phyloP scores from a whole-genome alignment of 1,139 yeast genomes.

The Diutina pseudorugosa region DNA sequence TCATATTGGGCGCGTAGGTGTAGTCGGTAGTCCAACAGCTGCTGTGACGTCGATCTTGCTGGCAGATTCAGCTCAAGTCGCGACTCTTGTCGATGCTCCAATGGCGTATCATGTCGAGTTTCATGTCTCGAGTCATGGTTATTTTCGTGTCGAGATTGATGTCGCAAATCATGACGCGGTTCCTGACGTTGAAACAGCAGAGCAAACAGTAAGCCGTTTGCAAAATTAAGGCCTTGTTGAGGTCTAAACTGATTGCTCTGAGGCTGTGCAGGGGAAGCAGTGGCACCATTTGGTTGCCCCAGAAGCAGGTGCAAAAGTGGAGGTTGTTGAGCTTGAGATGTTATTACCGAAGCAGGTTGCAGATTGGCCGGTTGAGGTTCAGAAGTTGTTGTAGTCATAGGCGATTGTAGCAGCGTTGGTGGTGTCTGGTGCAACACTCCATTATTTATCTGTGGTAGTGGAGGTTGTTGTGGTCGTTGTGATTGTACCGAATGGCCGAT shows the following conservation, averaged over 20 bases:
- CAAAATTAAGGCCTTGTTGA: not conserved
- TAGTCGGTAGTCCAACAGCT: not conserved
- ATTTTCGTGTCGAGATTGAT: not conserved
- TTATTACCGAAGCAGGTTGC: not conserved
- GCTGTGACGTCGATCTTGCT: not conserved
- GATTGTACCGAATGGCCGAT: slow-evolving; percentile 5
- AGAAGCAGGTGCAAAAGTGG: not conserved
- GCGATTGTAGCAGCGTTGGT: not conserved
- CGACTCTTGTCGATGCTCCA: not conserved
- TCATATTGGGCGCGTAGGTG: slow-evolving; percentile 15
- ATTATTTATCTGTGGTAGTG: not conserved
- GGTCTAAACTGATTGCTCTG: slow-evolving; percentile 2
- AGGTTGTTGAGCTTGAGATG: not conserved
- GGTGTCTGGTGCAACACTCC: not conserved
- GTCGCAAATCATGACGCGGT: not conserved
- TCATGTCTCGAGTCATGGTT: not conserved
- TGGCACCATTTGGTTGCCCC: not conserved
- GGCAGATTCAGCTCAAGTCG: not conserved
- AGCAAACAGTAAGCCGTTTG: not conserved
- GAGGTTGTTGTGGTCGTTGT: not conserved
- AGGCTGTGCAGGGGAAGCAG: not conserved
- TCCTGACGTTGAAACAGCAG: not conserved
- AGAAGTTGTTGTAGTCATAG: not conserved
- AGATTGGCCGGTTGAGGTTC: not conserved
- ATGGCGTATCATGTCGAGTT: not conserved